Evolutionary conservation across 768 basidiomycete genomes (phyloP).

Genomic region (Tulasnella sp.): DNA sequence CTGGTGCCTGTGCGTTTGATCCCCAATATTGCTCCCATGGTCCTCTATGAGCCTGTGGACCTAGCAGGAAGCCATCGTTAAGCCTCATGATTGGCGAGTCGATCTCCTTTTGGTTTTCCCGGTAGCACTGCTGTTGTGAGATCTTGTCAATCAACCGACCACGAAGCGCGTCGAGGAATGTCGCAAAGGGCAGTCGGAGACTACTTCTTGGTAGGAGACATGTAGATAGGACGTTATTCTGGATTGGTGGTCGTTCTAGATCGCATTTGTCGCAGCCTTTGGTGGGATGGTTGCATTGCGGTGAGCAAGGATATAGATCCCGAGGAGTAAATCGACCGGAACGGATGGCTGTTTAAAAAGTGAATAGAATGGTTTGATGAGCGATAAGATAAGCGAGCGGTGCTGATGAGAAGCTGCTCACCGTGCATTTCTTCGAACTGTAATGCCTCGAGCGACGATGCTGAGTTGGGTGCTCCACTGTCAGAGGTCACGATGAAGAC

Average conservation of each 20-base stretch:
- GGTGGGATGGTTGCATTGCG: slow-evolving; percentile 9
- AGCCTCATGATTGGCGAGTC: slow-evolving; percentile 6
- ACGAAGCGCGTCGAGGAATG: slow-evolving; percentile 14
- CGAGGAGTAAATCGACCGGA: slow-evolving; percentile 11
- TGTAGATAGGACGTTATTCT: neutral
- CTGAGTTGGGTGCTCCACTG: neutral
- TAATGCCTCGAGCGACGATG: slow-evolving; percentile 5
- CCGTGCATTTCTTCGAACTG: slow-evolving; percentile 9
- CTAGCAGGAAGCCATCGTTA: slow-evolving; percentile 9
- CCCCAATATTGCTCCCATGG: slow-evolving; percentile 5
- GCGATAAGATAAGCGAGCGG: neutral
- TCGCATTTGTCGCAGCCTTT: slow-evolving; percentile 4
- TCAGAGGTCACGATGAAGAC: slow-evolving; percentile 11
- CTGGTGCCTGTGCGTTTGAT: neutral
- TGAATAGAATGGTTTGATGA: neutral
- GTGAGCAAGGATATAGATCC: slow-evolving; percentile 12
- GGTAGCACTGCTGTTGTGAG: slow-evolving; percentile 9
- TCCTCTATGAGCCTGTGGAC: neutral
- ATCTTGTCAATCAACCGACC: slow-evolving; percentile 12
- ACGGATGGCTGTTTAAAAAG: slow-evolving; percentile 8
- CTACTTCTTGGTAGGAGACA: slow-evolving; percentile 5
- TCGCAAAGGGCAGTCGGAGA: slow-evolving; percentile 11
- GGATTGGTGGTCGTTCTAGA: slow-evolving; percentile 5
- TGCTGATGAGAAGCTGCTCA: neutral
- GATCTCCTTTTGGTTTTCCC: neutral